Percentiles rank a stretch among this genome's conserved stretches.
These are phyloP conservation scores for Trichoderma virens DNA, from an alignment of 495 filamentous ascomycete species.

Conservation along the genomic window DNA sequence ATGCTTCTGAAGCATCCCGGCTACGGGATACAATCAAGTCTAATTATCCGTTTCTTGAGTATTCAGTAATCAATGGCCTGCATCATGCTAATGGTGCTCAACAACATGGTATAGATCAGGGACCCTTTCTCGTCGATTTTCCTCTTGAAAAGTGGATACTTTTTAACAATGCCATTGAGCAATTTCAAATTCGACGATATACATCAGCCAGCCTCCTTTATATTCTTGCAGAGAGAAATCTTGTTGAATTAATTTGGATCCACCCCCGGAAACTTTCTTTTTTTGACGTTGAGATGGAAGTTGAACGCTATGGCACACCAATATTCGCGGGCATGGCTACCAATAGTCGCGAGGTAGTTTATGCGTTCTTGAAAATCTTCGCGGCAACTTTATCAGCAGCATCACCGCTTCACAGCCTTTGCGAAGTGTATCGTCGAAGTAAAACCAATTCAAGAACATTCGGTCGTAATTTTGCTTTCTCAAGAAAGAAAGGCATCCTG, in stretches of 20 bases:
- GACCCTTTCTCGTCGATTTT: constrained; percentile 29
- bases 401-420: neutral
- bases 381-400: too few relatives aligned
- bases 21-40: neutral
- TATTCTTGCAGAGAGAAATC: constrained; percentile 37
- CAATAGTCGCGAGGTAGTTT: constrained; percentile 18
- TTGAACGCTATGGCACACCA: constrained; percentile 33
- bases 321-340: constrained; percentile 37
- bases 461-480: neutral
- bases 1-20: neutral
- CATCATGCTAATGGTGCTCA: constrained; percentile 37
- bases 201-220: constrained; percentile 35
- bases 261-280: constrained; percentile 18
- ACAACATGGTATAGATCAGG: constrained; percentile 26
- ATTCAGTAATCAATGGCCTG: constrained; percentile 35
- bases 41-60: constrained; percentile 39
- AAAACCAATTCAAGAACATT: neutral
- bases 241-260: constrained; percentile 30
- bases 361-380: constrained; percentile 20
- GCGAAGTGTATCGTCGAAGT: neutral
- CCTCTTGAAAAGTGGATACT: constrained; percentile 28
- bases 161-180: constrained; percentile 26
- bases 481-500: neutral
- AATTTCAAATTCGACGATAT: constrained; percentile 21
- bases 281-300: constrained; percentile 15